These are phyloP conservation scores for Termitomyces bulborhizus DNA, from an alignment of 768 basidiomycete genomes.

Conservation along the genomic window DNA sequence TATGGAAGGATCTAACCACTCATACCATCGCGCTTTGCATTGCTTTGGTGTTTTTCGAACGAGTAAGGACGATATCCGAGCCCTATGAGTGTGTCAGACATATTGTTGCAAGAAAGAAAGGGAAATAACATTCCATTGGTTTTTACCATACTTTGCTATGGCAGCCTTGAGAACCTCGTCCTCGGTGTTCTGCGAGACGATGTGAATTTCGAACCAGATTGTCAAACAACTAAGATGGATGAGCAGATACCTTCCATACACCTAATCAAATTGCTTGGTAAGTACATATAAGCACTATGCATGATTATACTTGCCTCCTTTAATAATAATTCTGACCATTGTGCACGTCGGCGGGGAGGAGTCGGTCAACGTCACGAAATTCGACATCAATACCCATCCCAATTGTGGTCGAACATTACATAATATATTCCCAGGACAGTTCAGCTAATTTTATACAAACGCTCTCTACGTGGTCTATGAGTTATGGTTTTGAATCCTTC, in stretches of 20 bases:
- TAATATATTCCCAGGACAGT: slow-evolving; percentile 11
- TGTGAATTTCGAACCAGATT: not conserved
- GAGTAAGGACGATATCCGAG: slow-evolving; percentile 94
- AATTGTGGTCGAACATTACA: not conserved
- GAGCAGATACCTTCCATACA: slow-evolving; percentile 69
- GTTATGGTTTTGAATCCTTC: not conserved
- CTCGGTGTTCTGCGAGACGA: slow-evolving; percentile 68
- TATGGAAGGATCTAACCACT: slow-evolving; percentile 99
- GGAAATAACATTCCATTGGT: slow-evolving; percentile 62
- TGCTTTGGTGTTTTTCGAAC: slow-evolving; percentile 99
- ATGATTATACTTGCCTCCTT: slow-evolving; percentile 56
- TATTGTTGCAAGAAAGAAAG: not conserved
- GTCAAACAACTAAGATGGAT: not conserved
- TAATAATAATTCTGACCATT: slow-evolving; percentile 90
- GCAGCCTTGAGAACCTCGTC: slow-evolving; percentile 99
- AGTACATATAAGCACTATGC: not conserved
- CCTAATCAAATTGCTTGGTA: slow-evolving; percentile 30
- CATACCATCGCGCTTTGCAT: slow-evolving; percentile 99
- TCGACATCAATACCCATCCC: not conserved
- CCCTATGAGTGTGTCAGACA: slow-evolving; percentile 43
- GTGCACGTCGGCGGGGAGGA: slow-evolving; percentile 1
- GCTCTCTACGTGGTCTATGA: not conserved
- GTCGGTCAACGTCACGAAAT: not conserved
- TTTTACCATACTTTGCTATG: slow-evolving; percentile 95
- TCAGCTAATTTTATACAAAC: not conserved